These are phyloP conservation scores for Dunaliella sp. DNA, from an alignment of 139 green algal species.

Conservation along the genomic window DNA sequence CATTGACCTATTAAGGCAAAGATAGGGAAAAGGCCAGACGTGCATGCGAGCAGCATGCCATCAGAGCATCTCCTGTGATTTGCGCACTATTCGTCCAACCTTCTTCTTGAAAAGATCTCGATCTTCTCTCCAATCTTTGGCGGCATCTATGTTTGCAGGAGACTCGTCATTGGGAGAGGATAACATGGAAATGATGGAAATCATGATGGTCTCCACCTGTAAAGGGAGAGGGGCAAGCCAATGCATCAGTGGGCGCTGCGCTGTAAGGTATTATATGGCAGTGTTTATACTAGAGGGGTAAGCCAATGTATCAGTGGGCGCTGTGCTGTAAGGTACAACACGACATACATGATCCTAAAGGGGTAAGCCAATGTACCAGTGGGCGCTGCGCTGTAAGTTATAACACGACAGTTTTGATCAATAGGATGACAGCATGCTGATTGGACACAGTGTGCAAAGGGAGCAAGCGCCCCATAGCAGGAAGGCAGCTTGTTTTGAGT, in stretches of 20 bases:
- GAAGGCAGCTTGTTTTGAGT: no score
- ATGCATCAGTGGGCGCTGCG: background rate
- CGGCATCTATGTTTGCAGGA: conserved; percentile 98
- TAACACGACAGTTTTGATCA: background rate
- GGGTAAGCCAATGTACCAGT: background rate
- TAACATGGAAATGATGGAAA: conserved; percentile 99
- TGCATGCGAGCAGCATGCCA: no score
- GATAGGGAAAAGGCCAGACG: no score
- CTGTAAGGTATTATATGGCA: background rate
- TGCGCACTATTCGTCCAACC: conserved; percentile 84
- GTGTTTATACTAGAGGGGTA: background rate
- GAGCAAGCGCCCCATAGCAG: no score
- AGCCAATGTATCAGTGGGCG: background rate
- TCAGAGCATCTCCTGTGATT: conserved; percentile 90
- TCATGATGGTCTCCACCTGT: conserved; percentile 97
- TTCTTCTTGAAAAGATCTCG: conserved; percentile 87
- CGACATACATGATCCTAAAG: background rate
- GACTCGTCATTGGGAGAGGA: conserved; percentile 98
- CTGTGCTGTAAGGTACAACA: background rate
- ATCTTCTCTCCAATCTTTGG: conserved; percentile 90
- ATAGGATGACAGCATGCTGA: no score
- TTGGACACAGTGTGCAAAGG: no score
- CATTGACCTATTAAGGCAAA: background rate
- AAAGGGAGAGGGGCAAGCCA: background rate
- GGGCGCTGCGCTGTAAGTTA: background rate